Evolutionary conservation across 2,329 filamentous ascomycete genomes (phyloP).

Genomic region (Xylaria sp.): DNA sequence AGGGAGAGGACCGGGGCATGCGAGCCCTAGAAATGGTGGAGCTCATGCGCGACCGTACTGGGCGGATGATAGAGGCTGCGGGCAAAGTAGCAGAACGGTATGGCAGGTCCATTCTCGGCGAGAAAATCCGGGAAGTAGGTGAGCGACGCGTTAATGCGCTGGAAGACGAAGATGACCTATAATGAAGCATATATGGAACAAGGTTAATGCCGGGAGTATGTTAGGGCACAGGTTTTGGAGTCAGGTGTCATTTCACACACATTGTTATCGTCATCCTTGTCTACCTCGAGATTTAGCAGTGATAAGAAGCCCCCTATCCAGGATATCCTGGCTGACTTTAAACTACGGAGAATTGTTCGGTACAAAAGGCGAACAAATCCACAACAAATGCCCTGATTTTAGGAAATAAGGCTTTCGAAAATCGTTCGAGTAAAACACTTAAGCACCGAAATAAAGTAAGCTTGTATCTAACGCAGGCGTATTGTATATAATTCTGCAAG

Average conservation of each 20-base stretch:
- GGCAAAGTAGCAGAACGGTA: constrained; percentile 90
- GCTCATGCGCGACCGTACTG: constrained; percentile 84
- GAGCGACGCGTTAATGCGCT: constrained; percentile 68
- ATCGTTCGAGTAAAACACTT: background rate
- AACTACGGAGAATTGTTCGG: background rate
- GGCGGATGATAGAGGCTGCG: constrained; percentile 91
- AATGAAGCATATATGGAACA: constrained; percentile 26
- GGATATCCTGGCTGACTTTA: constrained; percentile 8
- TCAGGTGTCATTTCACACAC: background rate
- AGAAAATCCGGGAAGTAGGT: constrained; percentile 89
- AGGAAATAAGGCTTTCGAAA: background rate
- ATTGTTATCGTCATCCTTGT: background rate
- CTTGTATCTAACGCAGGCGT: background rate
- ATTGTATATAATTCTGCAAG: background rate
- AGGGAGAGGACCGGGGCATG: constrained; percentile 94
- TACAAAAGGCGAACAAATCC: background rate
- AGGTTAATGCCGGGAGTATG: constrained; percentile 8
- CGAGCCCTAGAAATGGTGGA: constrained; percentile 90
- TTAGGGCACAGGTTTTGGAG: constrained; percentile 2
- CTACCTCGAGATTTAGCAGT: background rate
- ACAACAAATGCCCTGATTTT: background rate
- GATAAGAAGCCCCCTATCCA: constrained; percentile 15
- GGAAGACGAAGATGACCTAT: constrained; percentile 53
- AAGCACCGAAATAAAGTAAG: background rate
- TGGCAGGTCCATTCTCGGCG: constrained; percentile 79